phyloP scores from a whole-genome alignment of 1,284 basidiomycete genomes.

The Trichosporon ovoides region DNA sequence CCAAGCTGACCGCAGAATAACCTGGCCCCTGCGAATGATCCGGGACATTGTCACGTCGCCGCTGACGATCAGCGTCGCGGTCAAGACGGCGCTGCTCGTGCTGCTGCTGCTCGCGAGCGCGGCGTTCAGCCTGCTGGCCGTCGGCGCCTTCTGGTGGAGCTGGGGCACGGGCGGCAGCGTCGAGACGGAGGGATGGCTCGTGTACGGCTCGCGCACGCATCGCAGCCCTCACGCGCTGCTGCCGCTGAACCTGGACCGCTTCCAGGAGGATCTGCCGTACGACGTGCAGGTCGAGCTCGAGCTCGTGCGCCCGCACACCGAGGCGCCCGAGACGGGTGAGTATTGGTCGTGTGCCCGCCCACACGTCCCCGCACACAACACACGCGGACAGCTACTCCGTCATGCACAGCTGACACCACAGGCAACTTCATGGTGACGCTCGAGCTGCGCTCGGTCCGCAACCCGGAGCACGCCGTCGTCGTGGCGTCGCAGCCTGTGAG shows the following conservation, averaged over 20 bases:
- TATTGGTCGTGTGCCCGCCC: background rate
- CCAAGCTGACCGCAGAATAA: slow-evolving; percentile 29
- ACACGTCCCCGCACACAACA: background rate
- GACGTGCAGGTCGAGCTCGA: slow-evolving; percentile 49
- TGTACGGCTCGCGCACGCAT: slow-evolving; percentile 33
- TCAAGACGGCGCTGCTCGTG: slow-evolving; percentile 37
- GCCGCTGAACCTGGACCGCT: slow-evolving; percentile 30
- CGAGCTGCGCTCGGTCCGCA: slow-evolving; percentile 33
- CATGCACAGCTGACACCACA: slow-evolving; percentile 12
- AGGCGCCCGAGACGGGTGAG: slow-evolving; percentile 37
- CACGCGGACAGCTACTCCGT: background rate
- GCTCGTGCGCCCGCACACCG: slow-evolving; percentile 38
- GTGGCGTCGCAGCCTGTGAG: slow-evolving; percentile 43
- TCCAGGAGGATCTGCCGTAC: slow-evolving; percentile 46
- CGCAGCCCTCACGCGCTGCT: slow-evolving; percentile 43
- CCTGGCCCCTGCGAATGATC: slow-evolving; percentile 33
- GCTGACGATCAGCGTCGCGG: slow-evolving; percentile 40
- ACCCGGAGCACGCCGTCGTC: slow-evolving; percentile 28
- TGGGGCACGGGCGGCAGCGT: slow-evolving; percentile 44
- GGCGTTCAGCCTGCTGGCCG: slow-evolving; percentile 40
- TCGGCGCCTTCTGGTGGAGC: slow-evolving; percentile 47
- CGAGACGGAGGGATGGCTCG: slow-evolving; percentile 48
- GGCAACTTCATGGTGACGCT: slow-evolving; percentile 49
- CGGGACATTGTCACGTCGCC: slow-evolving; percentile 40
- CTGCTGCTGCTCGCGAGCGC: slow-evolving; percentile 36